A percentile compares a stretch with the other conserved stretches of the same genome.
Conservation (phyloP, 306 rosid species). For the Betula pendula region DNA sequence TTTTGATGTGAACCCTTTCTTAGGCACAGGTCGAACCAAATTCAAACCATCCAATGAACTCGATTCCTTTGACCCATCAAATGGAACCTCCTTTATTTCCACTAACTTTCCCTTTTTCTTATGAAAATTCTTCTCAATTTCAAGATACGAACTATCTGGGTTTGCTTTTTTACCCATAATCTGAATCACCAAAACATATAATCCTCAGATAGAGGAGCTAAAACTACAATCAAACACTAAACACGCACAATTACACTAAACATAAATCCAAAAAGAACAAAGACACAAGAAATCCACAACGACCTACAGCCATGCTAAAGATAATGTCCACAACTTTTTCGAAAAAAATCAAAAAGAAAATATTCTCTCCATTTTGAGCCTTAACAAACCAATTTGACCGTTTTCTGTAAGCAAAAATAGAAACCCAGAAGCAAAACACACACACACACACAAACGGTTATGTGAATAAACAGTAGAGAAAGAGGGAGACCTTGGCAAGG, state of each 20-base stretch:
- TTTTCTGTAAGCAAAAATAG: no score
- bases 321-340: no score
- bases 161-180: conserved; percentile 83
- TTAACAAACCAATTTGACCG: no score
- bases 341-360: no score
- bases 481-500: conserved; percentile 68
- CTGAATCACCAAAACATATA: conserved; percentile 38
- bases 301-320: neutral
- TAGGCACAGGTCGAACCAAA: conserved; percentile 72
- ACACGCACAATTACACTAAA: neutral
- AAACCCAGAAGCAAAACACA: no score
- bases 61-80: conserved; percentile 49
- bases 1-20: conserved; percentile 49
- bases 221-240: conserved; percentile 2
- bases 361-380: no score
- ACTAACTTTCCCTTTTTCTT: conserved; percentile 64
- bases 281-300: neutral
- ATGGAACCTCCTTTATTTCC: conserved; percentile 71
- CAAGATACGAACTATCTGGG: conserved; percentile 75
- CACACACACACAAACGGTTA: neutral
- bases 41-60: conserved; percentile 52
- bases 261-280: neutral
- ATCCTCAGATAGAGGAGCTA: neutral
- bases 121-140: conserved; percentile 77
- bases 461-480: neutral